Base-by-base conservation (phyloP, 345 rosid genomes). In the Eutrema yunnanense region DNA sequence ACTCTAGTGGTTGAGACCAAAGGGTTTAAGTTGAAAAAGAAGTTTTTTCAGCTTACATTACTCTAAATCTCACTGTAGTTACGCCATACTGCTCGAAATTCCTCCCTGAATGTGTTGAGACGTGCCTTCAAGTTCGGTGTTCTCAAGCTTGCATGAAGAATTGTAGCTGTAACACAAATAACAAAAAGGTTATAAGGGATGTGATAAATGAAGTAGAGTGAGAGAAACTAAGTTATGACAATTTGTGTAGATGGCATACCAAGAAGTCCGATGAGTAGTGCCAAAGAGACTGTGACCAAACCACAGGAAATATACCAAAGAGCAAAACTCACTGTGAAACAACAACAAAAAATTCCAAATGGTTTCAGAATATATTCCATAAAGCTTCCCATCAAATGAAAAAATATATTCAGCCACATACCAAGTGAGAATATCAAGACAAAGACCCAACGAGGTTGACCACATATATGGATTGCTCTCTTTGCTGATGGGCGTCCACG, bases 91-190 rank as follows among this genome's bases (percentile, higher is more conserved):
- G 88, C 84, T 79, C 97, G 94, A 66, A 95, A 95, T 72, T 95
- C 99, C 82, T 95, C 98, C 5, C 98, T 85, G 80, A 95, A 92
- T 57, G 97, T 95, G 80, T 92, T 88, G 69, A 95, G 84, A 41
- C 98, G 96, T 48, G 99, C 97, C 79, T 95, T 95, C 84, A 95
- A 78, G 80, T 95, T 95, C 9, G 99, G 97, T 59, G 99, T 92
- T 79, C 98, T 86, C 75, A 88, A 87, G 78, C 88, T 95, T 63
- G 99, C 99, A 78, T 95, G 99, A 61, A 90, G 84, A 62, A 90
- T 5, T 3, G 97, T 92, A 44, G 90, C 99, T 95, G 81, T 69
- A 36, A 65, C 52, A 47, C 26, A 67, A 42, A 69, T 71, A 43
- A 38, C 53, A 30, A 12, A 46, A 22, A 44, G 49, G 11, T 10